Evolutionary conservation across 306 rosid species (phyloP), one percentile per base, ranked within the genome.

Genomic region (Trichosanthes cucumerina): DNA sequence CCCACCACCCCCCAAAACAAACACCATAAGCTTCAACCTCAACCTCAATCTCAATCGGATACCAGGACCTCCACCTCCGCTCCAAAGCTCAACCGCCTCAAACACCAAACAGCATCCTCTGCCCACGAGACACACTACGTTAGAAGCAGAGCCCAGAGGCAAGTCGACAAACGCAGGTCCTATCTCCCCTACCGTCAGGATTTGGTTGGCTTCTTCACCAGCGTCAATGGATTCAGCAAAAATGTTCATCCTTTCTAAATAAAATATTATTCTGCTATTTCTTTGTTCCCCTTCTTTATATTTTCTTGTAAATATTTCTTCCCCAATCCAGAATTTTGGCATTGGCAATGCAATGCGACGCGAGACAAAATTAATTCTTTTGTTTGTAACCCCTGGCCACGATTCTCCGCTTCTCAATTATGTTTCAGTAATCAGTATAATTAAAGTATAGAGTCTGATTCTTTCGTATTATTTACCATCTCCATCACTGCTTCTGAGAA

Each of bases 121-220:
- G 91, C 90, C 15, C 96, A 91, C 76, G 97, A 90, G 86, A 92
- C 77, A 31, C 96, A 87, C 57, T 96, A 96, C 80, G 82, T 92
- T n/a, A 83, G 57, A 83, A 88, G 76, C 16, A 91, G 93, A 86
- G 93, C 90, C n/a, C 88, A 65, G 86, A 92, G 79, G 83, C 98
- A 88, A 34, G 90, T 54, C 60, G 90, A 85, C 21, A 91, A 84
- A 80, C 90, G 90, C 7, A 84, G 66, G 72, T 88, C 99, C 31
- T 96, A 91, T 68, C 82, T 96, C 82, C 99, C 99, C 12, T 96
- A 96, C 82, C 81, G 83, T 79, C 93, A 80, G 65, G 87, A 81
- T n/a, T 71, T 91, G 81, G 89, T 96, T 26, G 99, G 99, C 33
- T 91, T 92, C 85, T 96, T 96, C 84, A 75, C 98, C 33, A 91